Base-by-base conservation (phyloP, 2,329 filamentous ascomycete genomes). In the Clarireedia hainanense region DNA sequence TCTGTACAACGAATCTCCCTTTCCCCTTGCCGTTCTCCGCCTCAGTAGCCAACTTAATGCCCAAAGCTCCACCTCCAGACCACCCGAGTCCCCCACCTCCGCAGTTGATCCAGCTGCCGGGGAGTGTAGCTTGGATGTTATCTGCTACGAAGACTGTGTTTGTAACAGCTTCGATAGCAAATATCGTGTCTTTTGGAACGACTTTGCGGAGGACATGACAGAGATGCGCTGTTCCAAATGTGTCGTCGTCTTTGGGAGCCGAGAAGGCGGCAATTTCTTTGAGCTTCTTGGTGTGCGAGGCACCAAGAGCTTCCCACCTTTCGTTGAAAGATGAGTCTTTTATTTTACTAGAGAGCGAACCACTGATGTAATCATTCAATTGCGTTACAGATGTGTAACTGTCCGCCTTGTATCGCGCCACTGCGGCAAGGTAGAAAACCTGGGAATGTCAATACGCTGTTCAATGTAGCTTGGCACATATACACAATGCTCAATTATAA, bases 41-140 rank as follows among this genome's bases (percentile, higher is more conserved):
- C 14, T 62, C 78, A 0, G 77, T 76, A 0, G 86, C 89, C 6
- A 92, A 77, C 68, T 91, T 91, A 66, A 91, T 84, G 2, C 88
- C 89, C 3, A 92, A 70, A 0, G 86, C 85, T 52, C 75, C 88
- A 14, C 89, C 88, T 14, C 88, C 88, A 10, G 83, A 88, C 88
- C 88, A 92, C 2, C 88, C 88, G 0, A 92, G 80, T 2, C 89
- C 89, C 14, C 87, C 88, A 0, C 86, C 88, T 1, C 88, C 88
- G 67, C 88, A 91, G 68, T 91, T 91, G 65, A 92, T 82, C 85
- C 85, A 91, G 0, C 81, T 83, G 0, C 87, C 86, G 0, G 88
- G 88, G 0, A 82, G 66, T 0, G 78, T 83, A 2, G 83, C 78
- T 63, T 84, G 83, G 6, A 94, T 72, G 61, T 91, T 87, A 61